Evolutionary conservation across 2,329 filamentous ascomycete genomes (phyloP).

Genomic region (Purpureocillium lavendulum): DNA sequence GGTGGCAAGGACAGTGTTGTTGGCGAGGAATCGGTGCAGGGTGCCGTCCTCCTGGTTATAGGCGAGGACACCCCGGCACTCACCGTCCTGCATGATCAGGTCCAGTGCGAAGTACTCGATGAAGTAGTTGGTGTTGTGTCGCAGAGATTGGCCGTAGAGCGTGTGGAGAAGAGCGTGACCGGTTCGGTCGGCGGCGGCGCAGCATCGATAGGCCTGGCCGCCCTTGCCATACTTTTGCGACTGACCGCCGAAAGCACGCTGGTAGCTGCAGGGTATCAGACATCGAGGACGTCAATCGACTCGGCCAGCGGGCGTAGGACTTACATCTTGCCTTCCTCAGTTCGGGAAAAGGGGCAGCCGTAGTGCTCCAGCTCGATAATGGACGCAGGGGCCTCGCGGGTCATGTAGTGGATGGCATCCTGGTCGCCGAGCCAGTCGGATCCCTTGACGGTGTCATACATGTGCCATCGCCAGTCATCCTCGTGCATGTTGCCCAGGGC

Average conservation of each 20-base stretch:
- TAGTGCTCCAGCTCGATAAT: constrained; percentile 97
- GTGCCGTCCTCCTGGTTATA: constrained; percentile 99
- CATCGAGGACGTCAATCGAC: background rate
- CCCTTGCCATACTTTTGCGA: constrained; percentile 93
- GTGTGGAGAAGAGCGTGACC: constrained; percentile 97
- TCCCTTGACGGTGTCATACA: constrained; percentile 98
- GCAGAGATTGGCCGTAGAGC: constrained; percentile 91
- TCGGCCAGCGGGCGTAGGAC: constrained; percentile 15
- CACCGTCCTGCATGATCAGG: constrained; percentile 93
- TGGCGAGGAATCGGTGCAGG: constrained; percentile 90
- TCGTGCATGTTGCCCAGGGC: constrained; percentile 93
- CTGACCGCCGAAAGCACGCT: constrained; percentile 97
- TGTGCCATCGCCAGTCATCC: constrained; percentile 98
- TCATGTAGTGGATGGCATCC: constrained; percentile 98
- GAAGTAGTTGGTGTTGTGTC: constrained; percentile 99
- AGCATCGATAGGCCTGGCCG: constrained; percentile 96
- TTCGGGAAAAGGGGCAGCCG: constrained; percentile 93
- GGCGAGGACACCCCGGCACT: constrained; percentile 91
- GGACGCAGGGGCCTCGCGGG: constrained; percentile 80
- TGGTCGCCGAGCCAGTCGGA: constrained; percentile 97
- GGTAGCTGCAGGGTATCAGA: constrained; percentile 55
- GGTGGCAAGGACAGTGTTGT: constrained; percentile 94
- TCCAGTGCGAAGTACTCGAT: constrained; percentile 98
- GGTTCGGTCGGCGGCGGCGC: constrained; percentile 91
- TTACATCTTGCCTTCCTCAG: constrained; percentile 90